These are phyloP conservation scores for Candida suzukii DNA, from an alignment of 805 yeast genomes.

Conservation along the genomic window DNA sequence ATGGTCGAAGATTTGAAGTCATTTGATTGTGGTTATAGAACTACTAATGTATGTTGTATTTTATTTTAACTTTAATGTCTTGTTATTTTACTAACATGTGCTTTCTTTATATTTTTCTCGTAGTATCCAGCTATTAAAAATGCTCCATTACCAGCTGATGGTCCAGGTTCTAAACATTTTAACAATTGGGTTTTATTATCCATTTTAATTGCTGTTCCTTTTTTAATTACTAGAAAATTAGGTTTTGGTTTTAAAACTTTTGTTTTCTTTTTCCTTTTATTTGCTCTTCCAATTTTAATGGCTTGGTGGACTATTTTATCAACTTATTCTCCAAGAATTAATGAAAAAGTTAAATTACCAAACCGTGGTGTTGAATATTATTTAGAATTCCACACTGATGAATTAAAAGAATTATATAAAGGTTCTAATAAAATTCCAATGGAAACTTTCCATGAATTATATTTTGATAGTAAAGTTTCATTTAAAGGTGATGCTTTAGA, in stretches of 20 bases:
- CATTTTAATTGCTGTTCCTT: conserved; percentile 52
- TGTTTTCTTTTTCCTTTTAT: conserved; percentile 47
- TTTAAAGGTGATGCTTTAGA: conserved; percentile 87
- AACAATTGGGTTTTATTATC: conserved; percentile 49
- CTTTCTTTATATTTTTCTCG: neutral
- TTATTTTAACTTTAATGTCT: neutral
- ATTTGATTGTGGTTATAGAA: conserved; percentile 41
- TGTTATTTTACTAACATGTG: neutral
- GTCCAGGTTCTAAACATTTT: conserved; percentile 77
- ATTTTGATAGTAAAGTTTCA: conserved; percentile 74
- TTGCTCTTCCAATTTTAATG: conserved; percentile 65
- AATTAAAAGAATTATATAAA: conserved; percentile 56
- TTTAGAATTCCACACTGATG: conserved; percentile 73
- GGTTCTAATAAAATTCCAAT: conserved; percentile 79
- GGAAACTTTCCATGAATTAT: conserved; percentile 88
- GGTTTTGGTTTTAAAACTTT: conserved; percentile 68
- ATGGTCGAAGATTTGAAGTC: conserved; percentile 11
- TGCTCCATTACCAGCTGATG: conserved; percentile 88
- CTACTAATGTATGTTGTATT: conserved; percentile 35
- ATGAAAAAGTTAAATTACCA: conserved; percentile 71
- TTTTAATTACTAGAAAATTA: conserved; percentile 51
- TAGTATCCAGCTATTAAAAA: conserved; percentile 69
- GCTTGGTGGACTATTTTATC: conserved; percentile 79
- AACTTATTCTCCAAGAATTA: conserved; percentile 72
- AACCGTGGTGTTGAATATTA: conserved; percentile 72